Percentiles rank a stretch among this genome's conserved stretches.
Evolutionary conservation across 1,139 yeast species (phyloP).

Genomic region (Blastobotrys serpentis): DNA sequence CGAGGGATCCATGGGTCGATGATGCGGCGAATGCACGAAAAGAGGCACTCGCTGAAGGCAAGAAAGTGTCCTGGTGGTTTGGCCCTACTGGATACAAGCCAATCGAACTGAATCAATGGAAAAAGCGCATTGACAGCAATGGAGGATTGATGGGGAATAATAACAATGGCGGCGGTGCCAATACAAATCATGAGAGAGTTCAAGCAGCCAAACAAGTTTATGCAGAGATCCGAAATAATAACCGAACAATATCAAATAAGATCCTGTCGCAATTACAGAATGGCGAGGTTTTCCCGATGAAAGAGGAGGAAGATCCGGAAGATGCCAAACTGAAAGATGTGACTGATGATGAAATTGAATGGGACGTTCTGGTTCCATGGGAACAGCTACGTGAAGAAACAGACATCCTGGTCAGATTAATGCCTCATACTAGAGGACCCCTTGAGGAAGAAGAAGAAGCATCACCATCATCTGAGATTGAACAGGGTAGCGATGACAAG

Average conservation of each 20-base stretch:
- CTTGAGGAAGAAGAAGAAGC: slow-evolving; percentile 3
- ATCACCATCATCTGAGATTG: background rate
- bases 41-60: slow-evolving; percentile 22
- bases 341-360: slow-evolving; percentile 25
- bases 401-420: slow-evolving; percentile 29
- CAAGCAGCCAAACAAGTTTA: slow-evolving; percentile 22
- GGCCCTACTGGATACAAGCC: slow-evolving; percentile 37
- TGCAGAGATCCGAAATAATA: slow-evolving; percentile 25
- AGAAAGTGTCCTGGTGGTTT: slow-evolving; percentile 33
- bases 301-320: slow-evolving; percentile 17
- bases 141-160: background rate
- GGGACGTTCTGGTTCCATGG: slow-evolving; percentile 34
- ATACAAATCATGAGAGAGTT: slow-evolving; percentile 18
- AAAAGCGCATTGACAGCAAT: slow-evolving; percentile 27
- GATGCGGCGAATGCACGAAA: slow-evolving; percentile 36
- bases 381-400: slow-evolving; percentile 31
- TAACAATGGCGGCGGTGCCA: too few relatives aligned
- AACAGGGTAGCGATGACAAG: background rate
- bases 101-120: slow-evolving; percentile 35
- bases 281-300: slow-evolving; percentile 18
- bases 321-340: slow-evolving; percentile 15
- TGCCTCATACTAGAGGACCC: slow-evolving; percentile 31
- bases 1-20: slow-evolving; percentile 39
- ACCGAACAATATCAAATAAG: slow-evolving; percentile 24
- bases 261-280: slow-evolving; percentile 26